Conservation (phyloP, 2,329 filamentous ascomycete species). For the Aureobasidium sp. region DNA sequence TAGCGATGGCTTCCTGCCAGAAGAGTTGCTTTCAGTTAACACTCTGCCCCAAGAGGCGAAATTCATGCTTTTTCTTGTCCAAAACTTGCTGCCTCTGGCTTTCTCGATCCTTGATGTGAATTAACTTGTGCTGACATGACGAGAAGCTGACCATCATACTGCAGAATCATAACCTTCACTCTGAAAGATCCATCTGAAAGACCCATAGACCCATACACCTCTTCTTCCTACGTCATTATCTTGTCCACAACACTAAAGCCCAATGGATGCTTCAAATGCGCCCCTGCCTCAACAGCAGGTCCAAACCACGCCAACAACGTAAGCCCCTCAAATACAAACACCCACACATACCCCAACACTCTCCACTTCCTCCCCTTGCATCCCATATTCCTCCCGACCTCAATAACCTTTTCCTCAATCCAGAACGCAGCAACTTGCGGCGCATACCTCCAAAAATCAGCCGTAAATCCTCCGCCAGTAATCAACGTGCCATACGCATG, state of each 20-base stretch:
- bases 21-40: neutral
- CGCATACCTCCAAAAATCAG: neutral
- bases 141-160: too few species aligned
- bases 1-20: neutral
- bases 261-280: neutral
- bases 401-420: neutral
- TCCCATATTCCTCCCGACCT: neutral
- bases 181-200: too few species aligned
- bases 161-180: too few species aligned
- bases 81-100: too few species aligned
- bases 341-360: neutral
- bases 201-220: too few species aligned
- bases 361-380: neutral
- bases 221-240: too few species aligned
- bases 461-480: neutral
- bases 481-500: neutral
- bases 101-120: too few species aligned
- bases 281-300: neutral
- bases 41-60: too few species aligned
- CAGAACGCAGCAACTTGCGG: neutral
- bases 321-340: neutral
- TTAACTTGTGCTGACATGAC: too few species aligned
- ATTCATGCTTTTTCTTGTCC: too few species aligned
- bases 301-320: neutral
- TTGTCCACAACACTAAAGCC: neutral